Conservation (phyloP, 2,329 filamentous ascomycete species). For the Tolypocladium ovalisporum region DNA sequence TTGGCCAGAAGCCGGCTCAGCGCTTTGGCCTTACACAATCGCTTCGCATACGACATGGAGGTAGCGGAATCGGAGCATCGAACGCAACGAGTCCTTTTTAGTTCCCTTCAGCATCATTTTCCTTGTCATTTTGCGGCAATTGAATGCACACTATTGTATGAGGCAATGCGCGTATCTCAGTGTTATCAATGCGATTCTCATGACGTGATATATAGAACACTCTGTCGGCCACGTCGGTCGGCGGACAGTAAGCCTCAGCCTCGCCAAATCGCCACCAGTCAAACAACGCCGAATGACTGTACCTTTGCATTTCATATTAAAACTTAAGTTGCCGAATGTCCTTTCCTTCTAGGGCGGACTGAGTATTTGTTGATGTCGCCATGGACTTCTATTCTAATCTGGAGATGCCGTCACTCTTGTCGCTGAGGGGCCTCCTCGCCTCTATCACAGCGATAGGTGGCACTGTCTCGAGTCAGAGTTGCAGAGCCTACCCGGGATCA, state of each 20-base stretch:
- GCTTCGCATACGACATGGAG: background rate
- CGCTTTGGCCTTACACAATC: too few species aligned
- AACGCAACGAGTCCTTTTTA: too few species aligned
- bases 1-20: too few species aligned
- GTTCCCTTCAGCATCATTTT: too few species aligned
- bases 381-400: background rate
- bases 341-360: background rate
- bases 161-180: background rate
- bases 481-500: constrained; percentile 37
- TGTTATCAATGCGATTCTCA: background rate
- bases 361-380: background rate
- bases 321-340: background rate
- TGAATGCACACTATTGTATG: background rate
- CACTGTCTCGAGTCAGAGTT: constrained; percentile 9
- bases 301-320: background rate
- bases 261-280: background rate
- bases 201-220: background rate
- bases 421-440: background rate
- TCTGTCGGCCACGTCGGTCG: too few species aligned
- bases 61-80: too few species aligned
- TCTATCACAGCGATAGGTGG: background rate
- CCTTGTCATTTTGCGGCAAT: too few species aligned
- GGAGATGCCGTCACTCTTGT: background rate
- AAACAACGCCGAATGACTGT: background rate
- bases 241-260: background rate